These are phyloP conservation scores for Diaporthe sp. DNA, from an alignment of 2,329 filamentous ascomycete genomes.

Conservation along the genomic window DNA sequence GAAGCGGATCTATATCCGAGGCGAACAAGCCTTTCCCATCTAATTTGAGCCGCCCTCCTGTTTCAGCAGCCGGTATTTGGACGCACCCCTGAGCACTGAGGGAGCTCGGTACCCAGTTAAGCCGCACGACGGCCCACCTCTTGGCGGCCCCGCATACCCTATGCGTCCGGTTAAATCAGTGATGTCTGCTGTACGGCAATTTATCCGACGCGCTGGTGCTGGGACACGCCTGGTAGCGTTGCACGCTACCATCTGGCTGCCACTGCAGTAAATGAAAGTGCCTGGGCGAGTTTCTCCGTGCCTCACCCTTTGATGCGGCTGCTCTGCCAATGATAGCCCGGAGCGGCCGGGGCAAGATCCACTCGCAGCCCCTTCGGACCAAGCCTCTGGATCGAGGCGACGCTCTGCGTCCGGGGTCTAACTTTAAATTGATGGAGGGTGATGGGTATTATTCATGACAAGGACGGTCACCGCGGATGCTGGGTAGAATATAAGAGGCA, in stretches of 20 bases:
- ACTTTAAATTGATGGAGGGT: conserved; percentile 22
- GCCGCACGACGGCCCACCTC: conserved; percentile 3
- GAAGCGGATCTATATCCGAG: conserved; percentile 18
- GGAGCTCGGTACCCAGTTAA: conserved; percentile 19
- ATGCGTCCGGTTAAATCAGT: conserved; percentile 9
- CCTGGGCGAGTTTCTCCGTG: conserved; percentile 2
- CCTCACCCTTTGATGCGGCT: neutral
- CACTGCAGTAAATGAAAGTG: conserved; percentile 17
- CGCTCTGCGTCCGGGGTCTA: conserved; percentile 8
- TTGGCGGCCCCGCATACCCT: conserved; percentile 12
- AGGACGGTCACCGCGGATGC: neutral
- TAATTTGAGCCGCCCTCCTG: conserved; percentile 24
- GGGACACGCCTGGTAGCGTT: conserved; percentile 18
- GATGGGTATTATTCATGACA: conserved; percentile 10
- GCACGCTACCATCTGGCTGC: conserved; percentile 4
- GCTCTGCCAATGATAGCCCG: conserved; percentile 1
- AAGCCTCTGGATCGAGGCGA: neutral
- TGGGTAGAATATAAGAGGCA: neutral
- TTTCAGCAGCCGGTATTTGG: conserved; percentile 24
- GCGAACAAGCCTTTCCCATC: conserved; percentile 16
- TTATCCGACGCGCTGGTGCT: conserved; percentile 9
- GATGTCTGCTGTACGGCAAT: neutral
- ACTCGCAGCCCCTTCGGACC: neutral
- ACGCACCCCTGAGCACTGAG: neutral
- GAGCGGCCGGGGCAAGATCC: neutral